Conservation (phyloP, 768 basidiomycete genomes). For the Pleurotus djamor region DNA sequence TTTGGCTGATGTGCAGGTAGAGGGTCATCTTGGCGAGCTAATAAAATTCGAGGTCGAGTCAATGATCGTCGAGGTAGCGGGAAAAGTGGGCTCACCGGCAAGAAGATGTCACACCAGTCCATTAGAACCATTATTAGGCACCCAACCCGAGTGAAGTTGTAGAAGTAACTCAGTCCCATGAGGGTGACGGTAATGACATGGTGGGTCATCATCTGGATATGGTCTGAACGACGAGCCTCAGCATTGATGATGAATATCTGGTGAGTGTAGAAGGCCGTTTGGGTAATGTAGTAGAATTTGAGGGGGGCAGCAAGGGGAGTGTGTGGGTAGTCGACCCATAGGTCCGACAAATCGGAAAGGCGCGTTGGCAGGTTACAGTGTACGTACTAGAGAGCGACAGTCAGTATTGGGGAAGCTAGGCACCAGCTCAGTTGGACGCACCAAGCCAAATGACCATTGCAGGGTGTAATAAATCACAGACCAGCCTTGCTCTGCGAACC, state of each 20-base stretch:
- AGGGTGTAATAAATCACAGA: slow-evolving; percentile 74
- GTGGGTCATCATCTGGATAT: slow-evolving; percentile 95
- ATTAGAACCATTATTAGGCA: slow-evolving; percentile 88
- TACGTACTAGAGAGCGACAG: slow-evolving; percentile 60
- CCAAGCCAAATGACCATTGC: slow-evolving; percentile 79
- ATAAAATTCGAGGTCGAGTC: neutral
- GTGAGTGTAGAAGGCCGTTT: slow-evolving; percentile 88
- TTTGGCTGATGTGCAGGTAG: slow-evolving; percentile 66
- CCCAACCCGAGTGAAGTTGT: slow-evolving; percentile 86
- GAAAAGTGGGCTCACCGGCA: slow-evolving; percentile 63
- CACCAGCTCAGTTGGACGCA: slow-evolving; percentile 42
- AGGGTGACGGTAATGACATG: slow-evolving; percentile 87
- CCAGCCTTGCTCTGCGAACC: slow-evolving; percentile 98
- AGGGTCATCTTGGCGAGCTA: slow-evolving; percentile 93
- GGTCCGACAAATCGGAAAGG: slow-evolving; percentile 56
- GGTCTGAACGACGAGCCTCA: slow-evolving; percentile 90
- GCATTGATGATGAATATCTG: slow-evolving; percentile 91
- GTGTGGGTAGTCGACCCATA: slow-evolving; percentile 87
- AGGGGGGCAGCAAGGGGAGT: slow-evolving; percentile 72
- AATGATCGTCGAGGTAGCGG: neutral
- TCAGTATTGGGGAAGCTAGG: neutral
- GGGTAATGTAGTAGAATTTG: slow-evolving; percentile 88
- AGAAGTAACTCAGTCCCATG: slow-evolving; percentile 74
- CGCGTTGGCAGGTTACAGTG: slow-evolving; percentile 68
- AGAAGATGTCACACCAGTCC: slow-evolving; percentile 92